Evolutionary conservation across 768 basidiomycete species (phyloP), one percentile per base, ranked within the genome.

Genomic region (Sporobolomyces roseus): DNA sequence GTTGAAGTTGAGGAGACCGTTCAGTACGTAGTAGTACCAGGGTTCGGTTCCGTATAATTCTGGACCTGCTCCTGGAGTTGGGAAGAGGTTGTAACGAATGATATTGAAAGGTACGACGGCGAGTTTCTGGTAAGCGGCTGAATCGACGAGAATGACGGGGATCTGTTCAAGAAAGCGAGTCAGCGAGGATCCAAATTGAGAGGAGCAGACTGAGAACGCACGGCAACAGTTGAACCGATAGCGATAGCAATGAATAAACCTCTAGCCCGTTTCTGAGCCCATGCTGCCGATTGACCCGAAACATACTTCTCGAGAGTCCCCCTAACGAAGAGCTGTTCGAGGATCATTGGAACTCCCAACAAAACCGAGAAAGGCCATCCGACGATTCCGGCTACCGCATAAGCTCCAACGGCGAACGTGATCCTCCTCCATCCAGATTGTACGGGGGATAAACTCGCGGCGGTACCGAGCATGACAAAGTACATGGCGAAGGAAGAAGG

Each of bases 311-410:
- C 52, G 16, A 59, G 7, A 29, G 52, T 62, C 3, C 62, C 71
- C 29, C 50, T 45, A 7, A 69, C 43, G 46, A 72, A 66, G 10
- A 97, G 80, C 77, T 98, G 91, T 77, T 98, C 96, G 52, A 90
- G 78, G 17, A 93, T 85, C 74, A 94, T 93, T 2, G 96, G 96
- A 19, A 96, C 79, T 0, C 90, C 85, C 10, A 97, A 82, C 1
- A 90, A 86, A 23, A 92, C 82, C n/a, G 90, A 83, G 78, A 99
- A 99, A 9, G 96, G 96, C 96, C 96, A 99, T 8, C 94, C 96
- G 38, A 97, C 84, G 56, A 98, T 84, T 2, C 87, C 90, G 8
- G 91, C 93, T 9, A 85, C 77, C 2, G 90, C 91, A 77, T 92
- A 77, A 90, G 54, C 83, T 79, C 52, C 88, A 0, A 89, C 85